Evolutionary conservation across 208 protist genomes (phyloP), one percentile per base, ranked within the genome.

Genomic region (Leishmania tarentolae): DNA sequence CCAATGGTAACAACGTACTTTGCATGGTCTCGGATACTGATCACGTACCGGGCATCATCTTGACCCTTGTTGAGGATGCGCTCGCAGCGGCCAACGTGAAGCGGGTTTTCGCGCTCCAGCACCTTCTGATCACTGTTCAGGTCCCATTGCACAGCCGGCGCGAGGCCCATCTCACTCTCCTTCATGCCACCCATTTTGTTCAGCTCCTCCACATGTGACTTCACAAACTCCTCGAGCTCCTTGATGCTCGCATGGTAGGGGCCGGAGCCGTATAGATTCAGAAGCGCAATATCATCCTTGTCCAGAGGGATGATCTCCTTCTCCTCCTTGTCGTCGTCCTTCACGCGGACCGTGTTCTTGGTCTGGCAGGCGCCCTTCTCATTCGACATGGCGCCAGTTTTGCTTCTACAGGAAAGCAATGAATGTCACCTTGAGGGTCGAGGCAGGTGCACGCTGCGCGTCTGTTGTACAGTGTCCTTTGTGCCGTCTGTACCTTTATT

Each of bases 1-100:
- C 98, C 98, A 9, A 99, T 95, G n/a, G 95, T 99, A 44, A 99
- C 99, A 2, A 99, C 99, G 93, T 99, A 99, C 93, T 99, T 99
- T 31, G 98, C 99, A 72, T 98, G 95, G 78, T 99, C 98, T 81
- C 96, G 97, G 70, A 99, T 98, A 87, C 98, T 99, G 82, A 99
- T 99, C 73, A 99, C 92, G 83, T 99, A 99, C 83, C 99, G 98
- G 17, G 98, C 93, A 53, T 99, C 90, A 46, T 96, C 91, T 63
- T 91, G 88, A 28, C 87, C 95, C 73, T 98, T 95, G 87, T 99
- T 92, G 35, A 99, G 98, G 87, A 99, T 99, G 87, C 99, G 99
- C 52, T 99, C 99, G 92, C 99, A 99, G 73, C 99, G 97, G 63
- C 98, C 99, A 7, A 99, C 98, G 86, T 99, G 98, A n/a, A 99